Base-by-base conservation (phyloP, 1,284 basidiomycete genomes). In the Laetiporus sulphureus region DNA sequence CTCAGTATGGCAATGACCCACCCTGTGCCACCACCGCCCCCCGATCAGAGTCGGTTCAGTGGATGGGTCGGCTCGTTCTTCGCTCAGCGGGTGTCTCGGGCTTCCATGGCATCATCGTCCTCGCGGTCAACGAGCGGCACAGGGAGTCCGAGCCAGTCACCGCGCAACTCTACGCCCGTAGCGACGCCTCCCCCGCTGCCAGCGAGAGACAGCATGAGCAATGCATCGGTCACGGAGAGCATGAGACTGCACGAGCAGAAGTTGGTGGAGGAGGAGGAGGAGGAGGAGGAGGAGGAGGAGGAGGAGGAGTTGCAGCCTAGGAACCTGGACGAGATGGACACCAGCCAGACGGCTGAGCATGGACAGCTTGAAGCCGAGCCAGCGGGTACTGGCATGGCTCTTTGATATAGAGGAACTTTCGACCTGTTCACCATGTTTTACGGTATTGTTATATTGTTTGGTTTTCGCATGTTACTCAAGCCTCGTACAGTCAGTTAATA, bases 61-160 rank as follows among this genome's bases (percentile, higher is more conserved):
- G 44, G 44, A 18, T 45, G 44, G 44, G 40, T 45, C 5, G 41
- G 41, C 21, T 46, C 45, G 1, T 79, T 85, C 56, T 71, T 75
- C 61, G 57, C 71, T 13, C 60, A 50, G 31, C 61, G 68, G 4
- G 50, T 68, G 5, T 40, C 61, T 4, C 61, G 69, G 15, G 58
- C 69, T 18, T 47, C 43, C 4, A 38, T 25, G 21, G 27, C 41
- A 25, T 43, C 44, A 10, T 43, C 49, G 3, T 43, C 48, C 10
- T 13, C 8, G 7, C 25, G 25, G 25, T 27, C 25, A 36, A 44
- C 4, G 49, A 46, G 15, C 21, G 23, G 16, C 45, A 37, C 19
- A 18, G 36, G n/a, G 40, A 37, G 22, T 36, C 41, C 34, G 34
- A 20, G 36, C 41, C 12, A 20, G 24, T 21, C 18, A 5, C 32